These are phyloP conservation scores for Colletotrichum tropicale DNA, from an alignment of 2,329 filamentous ascomycete genomes.

Conservation along the genomic window DNA sequence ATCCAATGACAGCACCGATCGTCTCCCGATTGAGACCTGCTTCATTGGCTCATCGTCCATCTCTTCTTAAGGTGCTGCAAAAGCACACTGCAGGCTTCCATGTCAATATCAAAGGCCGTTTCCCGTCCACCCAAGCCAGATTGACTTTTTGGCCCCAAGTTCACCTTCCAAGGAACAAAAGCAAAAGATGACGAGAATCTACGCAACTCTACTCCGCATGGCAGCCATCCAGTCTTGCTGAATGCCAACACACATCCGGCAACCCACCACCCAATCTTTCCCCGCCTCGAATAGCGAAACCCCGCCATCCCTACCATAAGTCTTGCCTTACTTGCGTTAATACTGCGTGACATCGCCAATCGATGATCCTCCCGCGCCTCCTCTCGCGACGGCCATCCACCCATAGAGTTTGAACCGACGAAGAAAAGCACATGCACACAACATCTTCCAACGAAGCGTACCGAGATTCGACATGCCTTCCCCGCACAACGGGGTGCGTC, in stretches of 20 bases:
- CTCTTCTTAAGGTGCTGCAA: background rate
- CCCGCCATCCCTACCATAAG: background rate
- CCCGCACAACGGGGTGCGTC: background rate
- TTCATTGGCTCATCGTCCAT: background rate
- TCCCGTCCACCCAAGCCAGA: background rate
- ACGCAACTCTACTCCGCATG: background rate
- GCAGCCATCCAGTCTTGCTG: background rate
- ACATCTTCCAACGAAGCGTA: background rate
- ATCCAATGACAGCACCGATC: background rate
- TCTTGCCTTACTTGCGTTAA: background rate
- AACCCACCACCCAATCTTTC: background rate
- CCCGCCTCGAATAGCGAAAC: background rate
- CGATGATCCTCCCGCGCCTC: background rate
- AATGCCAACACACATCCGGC: background rate
- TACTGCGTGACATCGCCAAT: background rate
- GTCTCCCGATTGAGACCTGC: background rate
- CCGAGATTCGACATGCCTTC: constrained; percentile 2
- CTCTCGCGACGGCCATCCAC: background rate
- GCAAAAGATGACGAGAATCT: background rate
- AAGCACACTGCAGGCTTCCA: background rate
- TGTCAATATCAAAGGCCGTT: background rate
- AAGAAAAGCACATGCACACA: constrained; percentile 3
- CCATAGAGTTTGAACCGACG: background rate
- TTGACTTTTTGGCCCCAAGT: background rate
- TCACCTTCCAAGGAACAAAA: background rate